Evolutionary conservation across 352 stramenopile species (phyloP).

Genomic region (Pythium brassicae): DNA sequence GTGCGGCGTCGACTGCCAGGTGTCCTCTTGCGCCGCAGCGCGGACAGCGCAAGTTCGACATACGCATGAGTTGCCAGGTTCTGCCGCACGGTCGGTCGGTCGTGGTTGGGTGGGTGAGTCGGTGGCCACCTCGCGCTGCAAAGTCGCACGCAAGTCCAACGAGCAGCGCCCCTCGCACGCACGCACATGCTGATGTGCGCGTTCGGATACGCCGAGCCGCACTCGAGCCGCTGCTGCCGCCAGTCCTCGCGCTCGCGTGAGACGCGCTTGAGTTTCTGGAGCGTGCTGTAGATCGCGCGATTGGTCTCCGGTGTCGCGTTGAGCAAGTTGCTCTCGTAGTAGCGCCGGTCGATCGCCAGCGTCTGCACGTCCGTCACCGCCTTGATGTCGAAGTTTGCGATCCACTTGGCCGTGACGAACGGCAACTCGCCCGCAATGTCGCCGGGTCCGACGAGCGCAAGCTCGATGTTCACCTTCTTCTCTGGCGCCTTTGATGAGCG

Average conservation of each 20-base stretch:
- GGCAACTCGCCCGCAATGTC: constrained; percentile 61
- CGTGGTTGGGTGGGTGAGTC: not conserved
- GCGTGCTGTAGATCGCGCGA: constrained; percentile 29
- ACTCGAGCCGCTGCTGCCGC: constrained; percentile 67
- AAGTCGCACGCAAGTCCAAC: too few relatives aligned
- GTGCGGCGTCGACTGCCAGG: constrained; percentile 36
- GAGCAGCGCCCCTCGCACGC: not conserved
- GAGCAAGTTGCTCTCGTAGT: constrained; percentile 59
- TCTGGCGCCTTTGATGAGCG: constrained; percentile 34
- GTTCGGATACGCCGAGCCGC: constrained; percentile 57
- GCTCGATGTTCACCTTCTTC: constrained; percentile 69
- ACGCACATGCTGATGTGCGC: constrained; percentile 70
- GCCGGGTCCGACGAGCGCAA: constrained; percentile 48
- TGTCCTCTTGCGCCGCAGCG: constrained; percentile 56
- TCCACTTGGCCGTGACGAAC: constrained; percentile 48
- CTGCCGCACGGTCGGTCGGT: constrained; percentile 14
- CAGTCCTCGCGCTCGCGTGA: constrained; percentile 62
- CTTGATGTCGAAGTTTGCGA: constrained; percentile 60
- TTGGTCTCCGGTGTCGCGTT: constrained; percentile 38
- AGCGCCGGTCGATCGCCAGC: constrained; percentile 52
- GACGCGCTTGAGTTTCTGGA: constrained; percentile 42
- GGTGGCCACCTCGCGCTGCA: not conserved
- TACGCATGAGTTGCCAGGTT: constrained; percentile 75
- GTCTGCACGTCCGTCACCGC: constrained; percentile 59
- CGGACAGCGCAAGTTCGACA: constrained; percentile 59